Conservation (phyloP, 208 protist species). For the Trypanosoma conorhini region DNA sequence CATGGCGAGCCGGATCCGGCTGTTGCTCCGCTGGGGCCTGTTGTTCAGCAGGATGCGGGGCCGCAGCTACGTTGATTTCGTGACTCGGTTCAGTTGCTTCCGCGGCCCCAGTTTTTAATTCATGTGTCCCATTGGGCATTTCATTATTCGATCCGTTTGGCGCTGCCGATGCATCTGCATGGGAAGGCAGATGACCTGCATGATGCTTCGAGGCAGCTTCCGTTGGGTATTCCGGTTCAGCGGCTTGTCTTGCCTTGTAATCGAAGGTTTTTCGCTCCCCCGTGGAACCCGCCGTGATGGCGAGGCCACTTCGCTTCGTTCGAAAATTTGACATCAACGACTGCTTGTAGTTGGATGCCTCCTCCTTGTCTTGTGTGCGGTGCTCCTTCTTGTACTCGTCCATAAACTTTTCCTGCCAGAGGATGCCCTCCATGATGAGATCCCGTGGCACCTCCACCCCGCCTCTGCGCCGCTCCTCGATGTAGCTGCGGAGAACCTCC, state of each 20-base stretch:
- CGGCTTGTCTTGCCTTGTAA: background rate
- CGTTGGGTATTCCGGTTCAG: background rate
- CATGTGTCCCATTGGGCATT: background rate
- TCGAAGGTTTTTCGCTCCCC: constrained; percentile 18
- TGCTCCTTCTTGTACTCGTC: constrained; percentile 56
- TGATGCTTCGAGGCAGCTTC: background rate
- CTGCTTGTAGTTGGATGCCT: constrained; percentile 55
- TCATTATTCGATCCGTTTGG: background rate
- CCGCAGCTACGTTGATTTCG: background rate
- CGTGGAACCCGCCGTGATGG: background rate
- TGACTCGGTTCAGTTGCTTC: background rate
- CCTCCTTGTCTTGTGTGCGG: constrained; percentile 37
- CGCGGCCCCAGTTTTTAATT: background rate
- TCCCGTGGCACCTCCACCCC: constrained; percentile 32
- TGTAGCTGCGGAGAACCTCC: constrained; percentile 72
- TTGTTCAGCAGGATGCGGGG: background rate
- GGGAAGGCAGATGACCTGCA: background rate
- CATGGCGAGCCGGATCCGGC: background rate
- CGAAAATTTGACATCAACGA: constrained; percentile 54
- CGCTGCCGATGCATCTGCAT: background rate
- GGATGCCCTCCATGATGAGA: constrained; percentile 77
- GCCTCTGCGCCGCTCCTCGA: constrained; percentile 42
- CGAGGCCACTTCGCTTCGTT: background rate
- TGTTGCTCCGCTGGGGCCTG: background rate
- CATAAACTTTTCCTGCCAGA: constrained; percentile 83